phyloP scores from a whole-genome alignment of 2,329 filamentous ascomycete genomes.

The Scedosporium boydii region DNA sequence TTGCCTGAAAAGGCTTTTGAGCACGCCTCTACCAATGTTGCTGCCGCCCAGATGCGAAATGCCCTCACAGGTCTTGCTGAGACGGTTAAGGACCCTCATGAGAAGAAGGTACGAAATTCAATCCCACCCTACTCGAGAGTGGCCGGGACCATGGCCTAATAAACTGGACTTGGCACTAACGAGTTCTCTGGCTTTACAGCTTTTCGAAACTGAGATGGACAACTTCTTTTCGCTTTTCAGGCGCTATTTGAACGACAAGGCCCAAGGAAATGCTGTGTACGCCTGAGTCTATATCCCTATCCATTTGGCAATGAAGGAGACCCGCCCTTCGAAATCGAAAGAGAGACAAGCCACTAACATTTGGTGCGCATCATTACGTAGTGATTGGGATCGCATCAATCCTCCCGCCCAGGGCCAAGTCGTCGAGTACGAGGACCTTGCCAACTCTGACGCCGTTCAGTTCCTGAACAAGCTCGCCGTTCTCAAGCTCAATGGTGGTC shows the following conservation, averaged over 20 bases:
- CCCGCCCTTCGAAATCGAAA: not conserved
- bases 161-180: not conserved
- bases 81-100: constrained; percentile 69
- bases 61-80: constrained; percentile 86
- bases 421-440: constrained; percentile 84
- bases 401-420: constrained; percentile 91
- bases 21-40: constrained; percentile 97
- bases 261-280: constrained; percentile 85
- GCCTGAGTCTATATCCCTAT: constrained; percentile 18
- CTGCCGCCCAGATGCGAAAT: constrained; percentile 98
- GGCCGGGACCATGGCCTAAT: not conserved
- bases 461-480: constrained; percentile 97
- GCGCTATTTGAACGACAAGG: constrained; percentile 96
- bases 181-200: constrained; percentile 33
- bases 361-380: constrained; percentile 24
- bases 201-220: constrained; percentile 99
- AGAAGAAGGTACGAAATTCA: constrained; percentile 62
- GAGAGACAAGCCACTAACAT: constrained; percentile 13
- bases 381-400: constrained; percentile 93
- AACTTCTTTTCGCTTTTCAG: constrained; percentile 99
- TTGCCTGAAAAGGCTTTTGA: constrained; percentile 72
- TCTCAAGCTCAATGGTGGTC: constrained; percentile 97
- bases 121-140: not conserved
- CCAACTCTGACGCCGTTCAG: constrained; percentile 80
- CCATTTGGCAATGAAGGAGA: not conserved